Conservation (phyloP, 306 rosid species). For the Cucumis melo region DNA sequence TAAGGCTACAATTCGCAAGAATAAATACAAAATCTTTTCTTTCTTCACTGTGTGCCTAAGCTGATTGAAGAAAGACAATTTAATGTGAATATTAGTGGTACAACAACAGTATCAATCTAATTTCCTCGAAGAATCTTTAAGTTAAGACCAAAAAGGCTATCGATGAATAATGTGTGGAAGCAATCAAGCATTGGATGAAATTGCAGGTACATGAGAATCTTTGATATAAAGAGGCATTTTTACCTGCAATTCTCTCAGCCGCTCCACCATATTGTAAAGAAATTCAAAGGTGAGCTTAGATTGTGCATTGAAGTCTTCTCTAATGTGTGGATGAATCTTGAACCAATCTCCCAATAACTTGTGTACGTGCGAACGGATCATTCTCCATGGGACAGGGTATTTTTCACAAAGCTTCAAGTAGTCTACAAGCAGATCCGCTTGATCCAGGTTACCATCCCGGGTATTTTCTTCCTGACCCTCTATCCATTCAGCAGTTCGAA, state of each 20-base stretch:
- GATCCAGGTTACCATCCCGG: slow-evolving; percentile 49
- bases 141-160: neutral
- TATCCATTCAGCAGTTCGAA: slow-evolving; percentile 55
- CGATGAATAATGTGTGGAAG: neutral
- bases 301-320: slow-evolving; percentile 79
- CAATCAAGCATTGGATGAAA: slow-evolving; percentile 6
- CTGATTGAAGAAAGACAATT: neutral
- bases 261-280: slow-evolving; percentile 62
- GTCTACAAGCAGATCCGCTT: slow-evolving; percentile 64
- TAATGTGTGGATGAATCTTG: slow-evolving; percentile 71
- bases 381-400: slow-evolving; percentile 85
- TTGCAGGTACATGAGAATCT: slow-evolving; percentile 10
- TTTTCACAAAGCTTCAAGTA: slow-evolving; percentile 78
- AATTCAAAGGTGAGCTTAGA: slow-evolving; percentile 63
- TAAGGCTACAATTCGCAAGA: neutral
- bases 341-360: slow-evolving; percentile 93
- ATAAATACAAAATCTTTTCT: neutral
- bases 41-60: neutral
- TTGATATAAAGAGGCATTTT: slow-evolving; percentile 64
- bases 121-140: neutral
- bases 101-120: neutral
- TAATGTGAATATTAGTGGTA: neutral
- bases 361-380: slow-evolving; percentile 87
- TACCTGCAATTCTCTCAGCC: slow-evolving; percentile 52
- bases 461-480: slow-evolving; percentile 19